These are phyloP conservation scores for Scedosporium minutisporum DNA, from an alignment of 2,329 filamentous ascomycete species.

Conservation along the genomic window DNA sequence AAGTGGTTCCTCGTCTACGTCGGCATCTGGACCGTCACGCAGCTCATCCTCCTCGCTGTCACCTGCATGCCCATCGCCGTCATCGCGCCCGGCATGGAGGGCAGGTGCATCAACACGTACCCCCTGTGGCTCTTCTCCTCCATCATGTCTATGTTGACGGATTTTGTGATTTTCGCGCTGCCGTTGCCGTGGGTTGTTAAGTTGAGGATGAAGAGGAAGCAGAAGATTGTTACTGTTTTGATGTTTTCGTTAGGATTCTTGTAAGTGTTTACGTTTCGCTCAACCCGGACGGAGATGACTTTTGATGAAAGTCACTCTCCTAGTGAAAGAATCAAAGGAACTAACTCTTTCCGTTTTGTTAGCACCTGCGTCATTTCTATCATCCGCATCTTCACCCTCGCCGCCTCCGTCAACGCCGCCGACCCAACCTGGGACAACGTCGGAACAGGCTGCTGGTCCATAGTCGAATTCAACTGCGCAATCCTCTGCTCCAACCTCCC, in stretches of 20 bases:
- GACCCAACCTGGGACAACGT: conserved; percentile 22
- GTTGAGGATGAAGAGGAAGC: conserved; percentile 15
- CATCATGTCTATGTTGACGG: conserved; percentile 17
- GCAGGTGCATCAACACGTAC: conserved; percentile 17
- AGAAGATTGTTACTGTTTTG: conserved; percentile 16
- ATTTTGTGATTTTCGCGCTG: conserved; percentile 18
- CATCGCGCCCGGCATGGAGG: conserved; percentile 15
- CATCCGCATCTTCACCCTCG: conserved; percentile 20
- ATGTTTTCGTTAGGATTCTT: conserved; percentile 21
- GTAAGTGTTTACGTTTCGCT: conserved; percentile 11
- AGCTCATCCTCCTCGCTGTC: conserved; percentile 15
- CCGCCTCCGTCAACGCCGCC: conserved; percentile 13
- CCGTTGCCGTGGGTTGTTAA: conserved; percentile 17
- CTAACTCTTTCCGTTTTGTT: not conserved
- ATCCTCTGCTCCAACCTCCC: conserved; percentile 20
- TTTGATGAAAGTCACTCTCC: no score
- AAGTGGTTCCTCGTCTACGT: conserved; percentile 18
- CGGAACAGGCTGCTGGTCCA: conserved; percentile 20
- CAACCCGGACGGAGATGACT: not conserved
- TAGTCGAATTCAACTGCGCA: conserved; percentile 20
- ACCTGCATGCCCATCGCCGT: conserved; percentile 17
- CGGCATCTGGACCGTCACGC: conserved; percentile 15
- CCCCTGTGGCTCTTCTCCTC: conserved; percentile 20
- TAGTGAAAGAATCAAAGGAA: no score
- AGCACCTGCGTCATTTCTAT: conserved; percentile 22